A percentile compares a stretch with the other conserved stretches of the same genome.
These are phyloP conservation scores for Suhomyces vadensis DNA, from an alignment of 805 yeast genomes.

Conservation along the genomic window DNA sequence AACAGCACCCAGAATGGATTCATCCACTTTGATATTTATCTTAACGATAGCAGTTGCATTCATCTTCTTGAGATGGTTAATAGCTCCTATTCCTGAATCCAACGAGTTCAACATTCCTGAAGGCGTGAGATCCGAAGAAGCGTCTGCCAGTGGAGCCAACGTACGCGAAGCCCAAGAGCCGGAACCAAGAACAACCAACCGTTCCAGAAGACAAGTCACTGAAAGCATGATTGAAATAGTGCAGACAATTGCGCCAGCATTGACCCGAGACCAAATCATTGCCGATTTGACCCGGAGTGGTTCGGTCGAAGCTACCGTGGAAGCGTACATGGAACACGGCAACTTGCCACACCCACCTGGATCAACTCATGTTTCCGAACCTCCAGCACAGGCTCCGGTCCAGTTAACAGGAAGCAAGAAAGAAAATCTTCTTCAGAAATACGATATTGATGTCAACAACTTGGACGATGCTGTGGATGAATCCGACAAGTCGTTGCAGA, in stretches of 20 bases:
- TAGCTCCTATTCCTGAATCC: slow-evolving; percentile 55
- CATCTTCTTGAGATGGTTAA: slow-evolving; percentile 64
- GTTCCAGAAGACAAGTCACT: slow-evolving; percentile 51
- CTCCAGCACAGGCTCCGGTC: slow-evolving; percentile 11
- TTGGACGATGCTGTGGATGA: slow-evolving; percentile 14
- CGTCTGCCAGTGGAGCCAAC: slow-evolving; percentile 13
- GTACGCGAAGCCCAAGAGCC: neutral
- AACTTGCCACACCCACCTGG: slow-evolving; percentile 59
- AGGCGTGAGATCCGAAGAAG: neutral
- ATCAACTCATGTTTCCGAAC: slow-evolving; percentile 6
- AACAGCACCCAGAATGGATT: no score
- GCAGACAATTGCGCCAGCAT: slow-evolving; percentile 74
- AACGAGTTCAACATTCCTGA: slow-evolving; percentile 15
- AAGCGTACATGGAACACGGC: slow-evolving; percentile 63
- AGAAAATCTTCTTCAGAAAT: slow-evolving; percentile 40
- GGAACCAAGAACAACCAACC: slow-evolving; percentile 10
- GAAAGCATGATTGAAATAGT: slow-evolving; percentile 83
- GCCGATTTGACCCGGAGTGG: slow-evolving; percentile 75
- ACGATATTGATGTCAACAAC: slow-evolving; percentile 34
- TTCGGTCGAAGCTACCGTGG: slow-evolving; percentile 77
- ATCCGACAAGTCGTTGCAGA: slow-evolving; percentile 14
- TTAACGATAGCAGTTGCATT: slow-evolving; percentile 53
- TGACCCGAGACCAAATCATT: slow-evolving; percentile 68
- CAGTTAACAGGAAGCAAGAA: slow-evolving; percentile 8
- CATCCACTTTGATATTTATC: slow-evolving; percentile 53